Evolutionary conservation across 352 stramenopile genomes (phyloP).

Genomic region (Pythium sp.): DNA sequence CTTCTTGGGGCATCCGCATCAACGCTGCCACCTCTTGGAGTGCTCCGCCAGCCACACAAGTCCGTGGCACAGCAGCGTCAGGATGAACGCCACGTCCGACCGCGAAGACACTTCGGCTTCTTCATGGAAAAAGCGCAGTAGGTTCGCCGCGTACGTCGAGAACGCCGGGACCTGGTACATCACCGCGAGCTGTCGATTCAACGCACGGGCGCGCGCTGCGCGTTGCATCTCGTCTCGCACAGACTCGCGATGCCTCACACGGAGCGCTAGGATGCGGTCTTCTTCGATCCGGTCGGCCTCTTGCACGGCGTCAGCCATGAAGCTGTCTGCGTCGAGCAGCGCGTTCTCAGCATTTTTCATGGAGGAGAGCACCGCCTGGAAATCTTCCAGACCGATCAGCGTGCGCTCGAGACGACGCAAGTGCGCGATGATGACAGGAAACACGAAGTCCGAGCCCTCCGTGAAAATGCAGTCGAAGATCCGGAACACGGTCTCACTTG

Average conservation of each 20-base stretch:
- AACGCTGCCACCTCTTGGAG: slow-evolving; percentile 54
- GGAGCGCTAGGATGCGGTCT: slow-evolving; percentile 37
- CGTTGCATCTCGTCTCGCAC: slow-evolving; percentile 69
- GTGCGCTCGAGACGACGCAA: slow-evolving; percentile 51
- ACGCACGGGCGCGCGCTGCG: slow-evolving; percentile 51
- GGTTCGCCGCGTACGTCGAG: slow-evolving; percentile 55
- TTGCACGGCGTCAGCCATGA: slow-evolving; percentile 43
- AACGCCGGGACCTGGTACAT: slow-evolving; percentile 81
- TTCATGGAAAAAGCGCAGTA: slow-evolving; percentile 77
- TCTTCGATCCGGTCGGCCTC: slow-evolving; percentile 44
- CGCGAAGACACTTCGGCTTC: slow-evolving; percentile 66
- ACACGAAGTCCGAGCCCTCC: slow-evolving; percentile 79
- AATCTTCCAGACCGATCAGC: slow-evolving; percentile 56
- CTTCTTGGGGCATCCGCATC: neutral
- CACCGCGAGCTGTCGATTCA: slow-evolving; percentile 67
- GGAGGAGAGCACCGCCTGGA: slow-evolving; percentile 65
- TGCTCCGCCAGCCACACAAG: slow-evolving; percentile 80
- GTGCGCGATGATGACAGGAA: slow-evolving; percentile 81
- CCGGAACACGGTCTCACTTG: slow-evolving; percentile 81
- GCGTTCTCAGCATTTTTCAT: slow-evolving; percentile 72
- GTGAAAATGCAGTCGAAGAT: slow-evolving; percentile 89
- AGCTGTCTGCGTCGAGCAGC: slow-evolving; percentile 59
- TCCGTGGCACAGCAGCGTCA: slow-evolving; percentile 78
- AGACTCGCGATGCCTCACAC: slow-evolving; percentile 50
- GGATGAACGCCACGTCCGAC: slow-evolving; percentile 72